A percentile compares a stretch with the other conserved stretches of the same genome.
Conservation (phyloP, 495 filamentous ascomycete genomes). For the Hyaloscypha finlandica region DNA sequence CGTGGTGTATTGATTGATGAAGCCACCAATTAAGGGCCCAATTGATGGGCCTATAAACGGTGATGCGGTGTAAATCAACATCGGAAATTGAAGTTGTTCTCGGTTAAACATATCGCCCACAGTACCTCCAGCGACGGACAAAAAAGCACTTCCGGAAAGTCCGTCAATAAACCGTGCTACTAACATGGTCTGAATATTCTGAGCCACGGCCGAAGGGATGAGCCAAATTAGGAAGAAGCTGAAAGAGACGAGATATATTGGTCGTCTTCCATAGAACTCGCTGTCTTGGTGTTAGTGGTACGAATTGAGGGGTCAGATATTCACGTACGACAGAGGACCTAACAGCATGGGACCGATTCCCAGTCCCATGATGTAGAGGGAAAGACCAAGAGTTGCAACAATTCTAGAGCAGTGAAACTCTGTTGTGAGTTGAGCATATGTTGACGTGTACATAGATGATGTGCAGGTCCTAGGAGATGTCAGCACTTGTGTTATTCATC, state of each 20-base stretch:
- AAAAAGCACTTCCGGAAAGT: conserved; percentile 81
- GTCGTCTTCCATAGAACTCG: conserved; percentile 85
- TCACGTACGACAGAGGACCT: conserved; percentile 54
- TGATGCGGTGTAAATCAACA: conserved; percentile 63
- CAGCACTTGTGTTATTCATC: neutral
- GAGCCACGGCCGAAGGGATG: conserved; percentile 84
- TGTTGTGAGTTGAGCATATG: conserved; percentile 77
- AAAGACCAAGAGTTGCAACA: conserved; percentile 78
- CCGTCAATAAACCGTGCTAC: conserved; percentile 84
- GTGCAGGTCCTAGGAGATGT: conserved; percentile 69
- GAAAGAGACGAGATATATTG: conserved; percentile 82
- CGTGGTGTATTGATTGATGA: conserved; percentile 70
- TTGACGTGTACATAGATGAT: conserved; percentile 86
- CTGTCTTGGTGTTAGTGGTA: conserved; percentile 41
- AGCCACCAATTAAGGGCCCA: conserved; percentile 58
- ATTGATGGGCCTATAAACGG: conserved; percentile 76
- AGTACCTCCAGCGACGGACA: conserved; percentile 88
- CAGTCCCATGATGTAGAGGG: conserved; percentile 75
- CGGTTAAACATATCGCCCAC: conserved; percentile 86
- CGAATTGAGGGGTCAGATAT: neutral
- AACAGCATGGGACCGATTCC: conserved; percentile 74
- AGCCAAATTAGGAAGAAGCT: conserved; percentile 80
- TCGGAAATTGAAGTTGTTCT: conserved; percentile 65
- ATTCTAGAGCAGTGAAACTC: conserved; percentile 71
- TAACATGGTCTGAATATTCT: conserved; percentile 82